Conservation (phyloP, 2,329 filamentous ascomycete species). For the Hortaea werneckii region DNA sequence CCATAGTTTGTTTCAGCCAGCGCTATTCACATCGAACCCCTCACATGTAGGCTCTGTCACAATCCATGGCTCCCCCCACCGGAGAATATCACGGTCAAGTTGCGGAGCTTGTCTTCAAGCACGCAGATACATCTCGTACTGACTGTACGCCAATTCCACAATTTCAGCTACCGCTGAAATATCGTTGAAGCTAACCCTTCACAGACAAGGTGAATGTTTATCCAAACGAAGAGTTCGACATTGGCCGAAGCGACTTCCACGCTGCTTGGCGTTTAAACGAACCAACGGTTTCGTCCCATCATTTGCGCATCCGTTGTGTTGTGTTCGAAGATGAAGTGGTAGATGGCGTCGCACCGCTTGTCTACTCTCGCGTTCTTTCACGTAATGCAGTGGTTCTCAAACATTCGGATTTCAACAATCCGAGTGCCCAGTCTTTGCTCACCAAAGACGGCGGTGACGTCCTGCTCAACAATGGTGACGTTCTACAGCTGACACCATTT, state of each 20-base stretch:
- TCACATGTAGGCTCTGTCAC: too few relatives aligned
- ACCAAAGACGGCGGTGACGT: slow-evolving; percentile 25
- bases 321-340: slow-evolving; percentile 30
- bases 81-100: not conserved
- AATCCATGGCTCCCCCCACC: too few relatives aligned
- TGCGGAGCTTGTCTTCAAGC: not conserved
- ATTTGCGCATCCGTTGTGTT: slow-evolving; percentile 38
- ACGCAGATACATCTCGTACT: not conserved
- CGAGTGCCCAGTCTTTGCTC: slow-evolving; percentile 19
- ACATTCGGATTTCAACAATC: slow-evolving; percentile 18
- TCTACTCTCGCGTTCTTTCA: slow-evolving; percentile 39
- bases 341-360: slow-evolving; percentile 30
- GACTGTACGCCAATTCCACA: not conserved
- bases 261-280: slow-evolving; percentile 17
- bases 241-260: slow-evolving; percentile 21
- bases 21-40: too few relatives aligned
- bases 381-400: slow-evolving; percentile 32
- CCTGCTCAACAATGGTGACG: slow-evolving; percentile 36
- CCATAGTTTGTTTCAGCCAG: too few relatives aligned
- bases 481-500: slow-evolving; percentile 24
- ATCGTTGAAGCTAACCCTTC: not conserved
- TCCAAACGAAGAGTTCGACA: slow-evolving; percentile 15
- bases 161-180: not conserved
- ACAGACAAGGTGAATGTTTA: not conserved
- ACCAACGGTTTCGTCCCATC: slow-evolving; percentile 33